phyloP scores from a whole-genome alignment of 2,329 filamentous ascomycete species.

The Nannizziopsis barbatae region DNA sequence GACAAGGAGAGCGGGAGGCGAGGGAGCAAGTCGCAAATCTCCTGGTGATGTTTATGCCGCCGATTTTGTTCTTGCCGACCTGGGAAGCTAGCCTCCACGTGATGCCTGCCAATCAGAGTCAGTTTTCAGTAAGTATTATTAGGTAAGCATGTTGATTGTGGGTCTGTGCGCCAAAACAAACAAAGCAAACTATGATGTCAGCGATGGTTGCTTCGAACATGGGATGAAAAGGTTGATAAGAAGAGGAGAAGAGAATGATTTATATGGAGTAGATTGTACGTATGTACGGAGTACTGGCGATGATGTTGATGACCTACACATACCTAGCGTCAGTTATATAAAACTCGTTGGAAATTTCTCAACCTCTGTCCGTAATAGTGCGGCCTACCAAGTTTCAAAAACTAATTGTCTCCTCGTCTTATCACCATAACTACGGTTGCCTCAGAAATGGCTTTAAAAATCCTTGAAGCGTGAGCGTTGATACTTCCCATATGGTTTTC shows the following conservation, averaged over 20 bases:
- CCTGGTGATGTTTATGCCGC: slow-evolving; percentile 4
- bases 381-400: background rate
- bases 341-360: too few species aligned
- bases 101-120: background rate
- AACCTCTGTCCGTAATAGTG: background rate
- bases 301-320: too few species aligned
- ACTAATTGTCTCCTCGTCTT: background rate
- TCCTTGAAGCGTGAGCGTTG: slow-evolving; percentile 13
- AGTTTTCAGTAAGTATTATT: background rate
- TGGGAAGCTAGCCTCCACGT: background rate
- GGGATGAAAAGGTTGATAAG: too few species aligned
- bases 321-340: too few species aligned
- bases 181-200: slow-evolving; percentile 10
- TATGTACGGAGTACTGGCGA: too few species aligned
- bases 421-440: background rate
- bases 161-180: background rate
- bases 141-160: background rate
- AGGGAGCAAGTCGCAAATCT: background rate
- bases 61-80: slow-evolving; percentile 8
- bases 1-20: background rate
- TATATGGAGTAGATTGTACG: too few species aligned
- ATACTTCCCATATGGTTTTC: background rate
- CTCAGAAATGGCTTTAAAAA: slow-evolving; percentile 5
- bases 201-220: background rate
- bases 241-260: too few species aligned